phyloP scores from a whole-genome alignment of 495 filamentous ascomycete genomes.

The Lepidopterella palustris region DNA sequence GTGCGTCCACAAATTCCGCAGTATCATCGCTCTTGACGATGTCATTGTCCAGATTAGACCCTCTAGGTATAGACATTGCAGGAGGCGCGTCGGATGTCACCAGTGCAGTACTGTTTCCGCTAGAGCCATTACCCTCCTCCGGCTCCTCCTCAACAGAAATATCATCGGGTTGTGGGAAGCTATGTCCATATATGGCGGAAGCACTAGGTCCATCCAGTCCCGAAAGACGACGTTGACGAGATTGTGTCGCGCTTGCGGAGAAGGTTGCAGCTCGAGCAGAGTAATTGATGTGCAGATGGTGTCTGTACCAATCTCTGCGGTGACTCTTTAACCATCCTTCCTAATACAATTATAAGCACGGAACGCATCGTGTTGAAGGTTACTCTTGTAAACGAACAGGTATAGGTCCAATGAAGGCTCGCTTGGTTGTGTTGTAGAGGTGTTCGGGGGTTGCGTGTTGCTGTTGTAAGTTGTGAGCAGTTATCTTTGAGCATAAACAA shows the following conservation, averaged over 20 bases:
- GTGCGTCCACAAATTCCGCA: conserved; percentile 21
- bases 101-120: background rate
- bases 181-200: conserved; percentile 34
- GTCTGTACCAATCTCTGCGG: conserved; percentile 56
- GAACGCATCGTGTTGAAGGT: background rate
- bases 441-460: conserved; percentile 58
- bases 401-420: conserved; percentile 64
- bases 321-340: conserved; percentile 62
- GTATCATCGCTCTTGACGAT: conserved; percentile 4
- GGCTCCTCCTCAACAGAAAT: conserved; percentile 29
- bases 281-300: conserved; percentile 50
- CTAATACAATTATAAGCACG: conserved; percentile 7
- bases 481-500: background rate
- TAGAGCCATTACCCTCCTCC: background rate
- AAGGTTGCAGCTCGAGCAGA: conserved; percentile 52
- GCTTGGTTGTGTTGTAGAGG: conserved; percentile 54
- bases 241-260: conserved; percentile 42
- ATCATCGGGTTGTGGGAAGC: conserved; percentile 43
- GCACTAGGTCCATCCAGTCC: conserved; percentile 40
- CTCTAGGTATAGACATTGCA: conserved; percentile 12
- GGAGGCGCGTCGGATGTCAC: background rate
- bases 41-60: conserved; percentile 8
- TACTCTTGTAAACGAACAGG: conserved; percentile 34
- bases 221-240: conserved; percentile 39
- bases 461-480: conserved; percentile 33